These are phyloP conservation scores for Pontederia crassipes DNA, from an alignment of 176 grass and related monocot genomes.

Conservation along the genomic window DNA sequence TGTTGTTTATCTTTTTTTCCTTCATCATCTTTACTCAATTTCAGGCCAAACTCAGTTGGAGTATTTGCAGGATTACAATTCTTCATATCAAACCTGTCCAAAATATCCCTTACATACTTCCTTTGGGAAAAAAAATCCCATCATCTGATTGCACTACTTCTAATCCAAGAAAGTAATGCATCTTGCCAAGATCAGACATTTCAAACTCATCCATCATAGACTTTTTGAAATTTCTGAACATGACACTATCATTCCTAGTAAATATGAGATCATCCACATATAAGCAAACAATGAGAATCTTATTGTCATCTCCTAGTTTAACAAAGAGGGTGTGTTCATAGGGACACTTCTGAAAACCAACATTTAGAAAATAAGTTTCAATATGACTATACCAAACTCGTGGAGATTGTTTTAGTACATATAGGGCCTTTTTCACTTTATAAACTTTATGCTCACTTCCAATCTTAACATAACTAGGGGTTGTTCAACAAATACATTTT, in stretches of 20 bases:
- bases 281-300: constrained; percentile 1
- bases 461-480: background rate
- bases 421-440: too few species aligned
- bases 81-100: constrained; percentile 1
- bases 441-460: background rate
- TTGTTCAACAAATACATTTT: background rate
- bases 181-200: background rate
- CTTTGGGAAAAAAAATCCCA: background rate
- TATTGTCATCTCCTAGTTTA: background rate
- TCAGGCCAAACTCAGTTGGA: background rate
- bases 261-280: constrained; percentile 10
- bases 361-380: background rate
- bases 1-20: background rate
- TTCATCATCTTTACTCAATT: background rate
- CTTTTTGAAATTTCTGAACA: background rate
- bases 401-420: too few species aligned
- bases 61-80: background rate
- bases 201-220: background rate
- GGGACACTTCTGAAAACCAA: background rate
- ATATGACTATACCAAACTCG: background rate
- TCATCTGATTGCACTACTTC: background rate
- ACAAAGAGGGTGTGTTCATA: background rate
- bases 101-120: background rate
- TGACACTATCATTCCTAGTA: background rate
- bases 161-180: background rate